Base-by-base conservation (phyloP, 768 basidiomycete genomes). In the Lentinus tigrinus region DNA sequence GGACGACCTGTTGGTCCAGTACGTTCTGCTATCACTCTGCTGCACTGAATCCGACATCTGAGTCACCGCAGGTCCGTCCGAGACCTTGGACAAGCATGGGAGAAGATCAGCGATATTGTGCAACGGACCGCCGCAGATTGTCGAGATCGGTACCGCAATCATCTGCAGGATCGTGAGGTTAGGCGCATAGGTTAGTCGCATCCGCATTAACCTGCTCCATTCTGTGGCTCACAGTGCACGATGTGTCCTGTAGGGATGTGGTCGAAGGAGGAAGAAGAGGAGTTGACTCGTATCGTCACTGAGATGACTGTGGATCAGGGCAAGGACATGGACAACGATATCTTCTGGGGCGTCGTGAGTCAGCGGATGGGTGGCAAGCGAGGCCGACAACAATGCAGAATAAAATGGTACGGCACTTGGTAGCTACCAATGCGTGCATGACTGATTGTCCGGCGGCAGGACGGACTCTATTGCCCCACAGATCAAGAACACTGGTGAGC, bases 61-160 rank as follows among this genome's bases (percentile, higher is more conserved):
- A 52, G 17, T 14, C 58, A 60, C 48, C 59, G 50, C 31, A 93
- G 92, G 55, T 89, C 89, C 23, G 86, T 94, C 17, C 69, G 70
- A 6, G 80, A 85, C 47, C 71, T 85, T 24, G 92, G 92, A 14
- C 87, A 88, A 61, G 82, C 85, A 66, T 94, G 92, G 92, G 88
- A 91, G 72, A 88, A 85, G 65, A 81, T 94, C 43, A 85, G 87
- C 66, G 73, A 73, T 42, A 69, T 78, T 19, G 90, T 94, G 5
- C 89, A 89, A 24, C 80, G 92, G 42, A 86, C 84, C 80, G 84
- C 88, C 17, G 77, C 85, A 3, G 92, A 94, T 68, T 94, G 92
- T 71, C 81, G 92, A 10, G 92, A 94, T 72, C 81, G 92, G 54
- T 93, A 87, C 72, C 85, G 92, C 52, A 94, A 94, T 68, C 89